Evolutionary conservation across 2,329 filamentous ascomycete species (phyloP), one percentile per base, ranked within the genome.

Genomic region (Aspergillus sp.): DNA sequence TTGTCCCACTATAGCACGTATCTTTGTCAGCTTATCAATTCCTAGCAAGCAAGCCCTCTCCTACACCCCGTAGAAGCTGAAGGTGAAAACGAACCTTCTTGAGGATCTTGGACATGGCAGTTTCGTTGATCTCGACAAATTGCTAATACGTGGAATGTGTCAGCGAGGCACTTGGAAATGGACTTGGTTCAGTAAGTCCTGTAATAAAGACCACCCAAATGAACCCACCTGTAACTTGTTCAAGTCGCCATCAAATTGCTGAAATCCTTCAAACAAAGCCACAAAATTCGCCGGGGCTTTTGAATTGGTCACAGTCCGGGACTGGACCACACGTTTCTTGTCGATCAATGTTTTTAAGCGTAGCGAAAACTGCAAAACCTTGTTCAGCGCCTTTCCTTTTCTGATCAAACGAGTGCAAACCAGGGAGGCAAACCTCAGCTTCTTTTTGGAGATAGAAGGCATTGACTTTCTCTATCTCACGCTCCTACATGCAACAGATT

Each of bases 381-480:
- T 44, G 9, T 33, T 22, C 20, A 42, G 42, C 10, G 32, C 12
- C 25, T 30, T n/a, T 33, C 3, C 7, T 7, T 13, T 22, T 10
- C 19, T 1, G 19, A 3, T 12, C 37, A 22, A 20, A 25, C 5
- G 41, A 43, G 30, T 20, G 15, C 27, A 13, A n/a, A 15, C 17
- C 17, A 15, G 33, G 15, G 32, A 17, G 45, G 72, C 80, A 55
- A 74, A 95, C 90, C 82, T 98, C 93, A 45, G 90, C 90, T 72
- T 98, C 93, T 67, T 98, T 98, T 67, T 97, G 93, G 32, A 97
- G 73, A 67, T 98, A 98, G 70, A 96, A 96, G 12, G 84, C 88
- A 71, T 98, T 98, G 71, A 98, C 93, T 69, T 97, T 98, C 70
- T 97, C 93, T 47, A 98, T 81, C 70, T 98, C 93, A 60, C 93